phyloP scores from a whole-genome alignment of 495 filamentous ascomycete genomes.

The Lasiosphaeria ovina region DNA sequence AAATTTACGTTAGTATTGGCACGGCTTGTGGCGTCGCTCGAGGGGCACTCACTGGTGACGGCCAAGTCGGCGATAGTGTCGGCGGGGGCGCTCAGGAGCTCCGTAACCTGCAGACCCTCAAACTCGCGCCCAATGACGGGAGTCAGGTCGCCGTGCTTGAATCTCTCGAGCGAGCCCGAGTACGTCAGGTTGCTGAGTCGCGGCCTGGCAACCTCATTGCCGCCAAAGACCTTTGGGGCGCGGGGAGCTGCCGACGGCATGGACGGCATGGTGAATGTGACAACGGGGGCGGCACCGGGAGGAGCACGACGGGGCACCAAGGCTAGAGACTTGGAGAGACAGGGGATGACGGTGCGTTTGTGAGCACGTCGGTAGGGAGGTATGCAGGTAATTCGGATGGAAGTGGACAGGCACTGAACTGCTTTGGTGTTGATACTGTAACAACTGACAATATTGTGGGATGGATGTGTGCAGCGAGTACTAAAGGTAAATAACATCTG shows the following conservation, averaged over 20 bases:
- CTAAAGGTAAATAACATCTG: too few species aligned
- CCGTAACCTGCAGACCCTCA: slow-evolving; percentile 63
- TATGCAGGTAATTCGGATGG: too few species aligned
- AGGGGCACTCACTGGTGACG: slow-evolving; percentile 13
- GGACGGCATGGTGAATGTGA: slow-evolving; percentile 20
- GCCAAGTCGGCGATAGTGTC: slow-evolving; percentile 19
- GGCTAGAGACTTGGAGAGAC: neutral
- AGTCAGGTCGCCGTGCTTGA: slow-evolving; percentile 55
- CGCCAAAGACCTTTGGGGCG: slow-evolving; percentile 14
- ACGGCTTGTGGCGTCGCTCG: neutral
- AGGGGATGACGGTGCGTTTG: too few species aligned
- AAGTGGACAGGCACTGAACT: too few species aligned
- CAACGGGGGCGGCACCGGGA: neutral
- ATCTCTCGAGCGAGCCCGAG: slow-evolving; percentile 19
- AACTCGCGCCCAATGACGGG: slow-evolving; percentile 75
- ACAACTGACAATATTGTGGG: too few species aligned
- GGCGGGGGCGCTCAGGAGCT: slow-evolving; percentile 39
- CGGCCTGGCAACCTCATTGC: slow-evolving; percentile 20
- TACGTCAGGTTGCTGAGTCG: slow-evolving; percentile 8
- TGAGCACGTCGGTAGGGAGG: too few species aligned
- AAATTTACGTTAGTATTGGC: slow-evolving; percentile 36
- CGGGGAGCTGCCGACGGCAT: slow-evolving; percentile 1
- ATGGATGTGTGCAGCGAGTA: too few species aligned
- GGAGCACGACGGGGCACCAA: neutral
- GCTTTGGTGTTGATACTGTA: neutral